phyloP scores from a whole-genome alignment of 2,329 filamentous ascomycete genomes.

The Neonectria faginata region DNA sequence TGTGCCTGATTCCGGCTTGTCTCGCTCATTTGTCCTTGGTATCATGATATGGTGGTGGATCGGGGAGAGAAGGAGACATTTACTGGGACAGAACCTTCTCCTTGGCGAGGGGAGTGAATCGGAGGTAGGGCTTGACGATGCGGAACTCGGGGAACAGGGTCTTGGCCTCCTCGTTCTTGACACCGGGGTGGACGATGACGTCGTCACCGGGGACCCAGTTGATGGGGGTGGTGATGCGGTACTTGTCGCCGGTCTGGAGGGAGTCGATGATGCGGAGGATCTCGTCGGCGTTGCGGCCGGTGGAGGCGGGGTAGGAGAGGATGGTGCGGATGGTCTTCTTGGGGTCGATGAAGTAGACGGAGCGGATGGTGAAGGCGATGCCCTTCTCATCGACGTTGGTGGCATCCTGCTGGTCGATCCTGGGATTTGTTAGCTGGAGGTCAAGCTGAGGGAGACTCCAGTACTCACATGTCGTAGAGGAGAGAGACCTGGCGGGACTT shows the following conservation, averaged over 20 bases:
- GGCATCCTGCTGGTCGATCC: conserved; percentile 82
- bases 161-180: conserved; percentile 87
- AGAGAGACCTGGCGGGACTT: conserved; percentile 81
- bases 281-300: conserved; percentile 85
- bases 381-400: conserved; percentile 85
- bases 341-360: conserved; percentile 94
- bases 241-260: conserved; percentile 86
- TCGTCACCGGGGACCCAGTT: conserved; percentile 92
- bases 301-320: conserved; percentile 92
- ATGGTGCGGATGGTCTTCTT: conserved; percentile 93
- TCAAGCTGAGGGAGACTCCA: background rate
- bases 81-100: conserved; percentile 51
- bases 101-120: conserved; percentile 76
- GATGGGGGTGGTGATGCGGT: conserved; percentile 88
- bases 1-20: conserved; percentile 5
- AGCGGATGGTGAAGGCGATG: conserved; percentile 93
- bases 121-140: conserved; percentile 77
- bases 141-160: conserved; percentile 85
- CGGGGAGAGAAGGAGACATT: background rate
- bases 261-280: conserved; percentile 83
- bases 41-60: conserved; percentile 35
- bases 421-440: conserved; percentile 45
- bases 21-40: conserved; percentile 39
- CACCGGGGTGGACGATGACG: conserved; percentile 87
- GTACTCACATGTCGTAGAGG: conserved; percentile 78